Evolutionary conservation across 116 monocot species (phyloP).

Genomic region (Phalaenopsis hybrid): DNA sequence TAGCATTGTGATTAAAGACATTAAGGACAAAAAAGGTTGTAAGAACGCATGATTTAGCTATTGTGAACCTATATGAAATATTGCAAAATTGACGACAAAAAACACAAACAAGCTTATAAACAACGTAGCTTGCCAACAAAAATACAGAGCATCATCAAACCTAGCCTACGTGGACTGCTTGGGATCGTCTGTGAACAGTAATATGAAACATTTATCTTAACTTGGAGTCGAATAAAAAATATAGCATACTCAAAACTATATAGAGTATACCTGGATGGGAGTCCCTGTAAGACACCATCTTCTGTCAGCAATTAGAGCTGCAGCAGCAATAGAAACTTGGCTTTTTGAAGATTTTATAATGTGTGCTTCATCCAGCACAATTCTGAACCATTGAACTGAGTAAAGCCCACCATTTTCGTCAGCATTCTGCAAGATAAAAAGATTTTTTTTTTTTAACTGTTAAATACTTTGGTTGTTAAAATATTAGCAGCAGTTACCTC

Average conservation of each 20-base stretch:
- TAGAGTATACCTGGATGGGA: constrained; percentile 77
- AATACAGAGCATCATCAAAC: not conserved
- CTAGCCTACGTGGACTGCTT: not conserved
- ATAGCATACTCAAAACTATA: not conserved
- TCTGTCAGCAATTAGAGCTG: constrained; percentile 57
- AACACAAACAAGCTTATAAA: not conserved
- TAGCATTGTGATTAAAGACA: not conserved
- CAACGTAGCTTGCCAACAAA: not conserved
- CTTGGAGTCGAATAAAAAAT: not conserved
- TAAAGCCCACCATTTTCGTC: constrained; percentile 85
- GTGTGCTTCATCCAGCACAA: constrained; percentile 97
- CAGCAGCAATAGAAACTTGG: constrained; percentile 70
- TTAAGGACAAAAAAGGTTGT: not conserved
- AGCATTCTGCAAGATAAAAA: constrained; percentile 44
- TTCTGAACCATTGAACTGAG: constrained; percentile 80
- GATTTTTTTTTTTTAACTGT: not conserved
- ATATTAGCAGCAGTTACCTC: constrained; percentile 32
- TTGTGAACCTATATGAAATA: not conserved
- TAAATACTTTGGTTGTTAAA: not conserved
- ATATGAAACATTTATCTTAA: not conserved
- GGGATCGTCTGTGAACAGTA: not conserved
- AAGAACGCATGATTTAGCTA: not conserved
- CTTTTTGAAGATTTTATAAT: constrained; percentile 88
- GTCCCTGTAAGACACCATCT: constrained; percentile 98
- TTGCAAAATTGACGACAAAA: not conserved